A percentile compares a stretch with the other conserved stretches of the same genome.
phyloP scores from a whole-genome alignment of 108 stramenopile species.

The Nitzschia inconspicua region DNA sequence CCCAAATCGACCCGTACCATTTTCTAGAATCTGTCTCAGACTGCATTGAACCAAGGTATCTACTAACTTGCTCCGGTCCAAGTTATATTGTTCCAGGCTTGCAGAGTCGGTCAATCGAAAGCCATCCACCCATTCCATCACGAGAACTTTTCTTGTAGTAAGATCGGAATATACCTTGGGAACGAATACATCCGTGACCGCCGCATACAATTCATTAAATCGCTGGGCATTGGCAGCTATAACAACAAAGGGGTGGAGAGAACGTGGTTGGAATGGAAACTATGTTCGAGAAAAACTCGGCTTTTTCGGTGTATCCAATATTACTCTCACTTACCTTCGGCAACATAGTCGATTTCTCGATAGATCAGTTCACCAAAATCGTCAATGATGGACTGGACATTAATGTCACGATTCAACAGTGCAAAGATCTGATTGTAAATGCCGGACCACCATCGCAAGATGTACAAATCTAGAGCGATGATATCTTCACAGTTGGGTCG shows the following conservation, averaged over 20 bases:
- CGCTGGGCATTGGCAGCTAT: conserved; percentile 90
- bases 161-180: conserved; percentile 90
- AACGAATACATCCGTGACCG: conserved; percentile 86
- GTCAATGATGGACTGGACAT: conserved; percentile 90
- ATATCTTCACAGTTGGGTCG: conserved; percentile 91
- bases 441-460: conserved; percentile 92
- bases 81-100: conserved; percentile 58
- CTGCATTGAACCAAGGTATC: conserved; percentile 93
- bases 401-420: conserved; percentile 80
- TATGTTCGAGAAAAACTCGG: background rate
- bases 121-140: conserved; percentile 97
- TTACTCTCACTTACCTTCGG: conserved; percentile 49
- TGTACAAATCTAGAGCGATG: conserved; percentile 92
- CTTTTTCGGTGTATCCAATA: background rate
- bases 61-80: conserved; percentile 78
- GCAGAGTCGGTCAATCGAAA: conserved; percentile 80
- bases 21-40: conserved; percentile 91
- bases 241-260: too few species aligned
- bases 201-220: conserved; percentile 91
- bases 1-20: conserved; percentile 44
- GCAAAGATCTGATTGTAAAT: conserved; percentile 72
- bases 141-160: conserved; percentile 88
- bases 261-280: background rate
- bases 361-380: conserved; percentile 95
- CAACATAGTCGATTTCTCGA: conserved; percentile 95